Base-by-base conservation (phyloP, 164 flowering plant genomes). In the Buxus sempervirens region DNA sequence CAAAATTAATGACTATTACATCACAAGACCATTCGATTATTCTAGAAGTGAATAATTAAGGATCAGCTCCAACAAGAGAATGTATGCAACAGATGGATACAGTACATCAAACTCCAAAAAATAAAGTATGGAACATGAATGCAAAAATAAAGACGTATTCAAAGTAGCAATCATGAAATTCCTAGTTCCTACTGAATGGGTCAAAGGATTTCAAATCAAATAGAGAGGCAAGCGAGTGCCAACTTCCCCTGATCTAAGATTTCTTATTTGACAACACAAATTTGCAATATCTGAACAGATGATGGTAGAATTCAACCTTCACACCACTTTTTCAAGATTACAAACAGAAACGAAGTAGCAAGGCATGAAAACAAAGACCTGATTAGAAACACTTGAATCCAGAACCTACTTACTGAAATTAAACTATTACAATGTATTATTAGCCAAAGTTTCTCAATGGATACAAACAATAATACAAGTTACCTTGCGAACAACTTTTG, bases 401-500 rank as follows among this genome's bases (percentile, higher is more conserved):
- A 15, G 12, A 45, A 45, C 51, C 51, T 45, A 45, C 38, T 7
- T 3, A 32, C 38, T 32, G 38, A 45, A 45, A 45, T 45, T 5
- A 15, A 45, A 45, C 51, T 10, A 10, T 45, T 15, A 45, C 12
- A 5, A 45, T 45, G 51, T 10, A 10, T 36, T n/a, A 14, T 55
- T 9, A 25, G 10, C 23, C 53, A 66, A 5, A 25, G 54, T 42
- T 57, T 38, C 36, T 49, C 15, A 18, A 26, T 58, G 61, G 20
- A 9, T 27, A 0, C 58, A 9, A 58, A 53, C 12, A 48, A 63
- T 10, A 28, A 20, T 21, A 58, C 62, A 53, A 72, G 23, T 65
- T 77, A 95, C 98, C 99, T 96, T 96, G n/a, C 93, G 87, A 25
- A 96, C 99, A 79, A 96, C 99, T 86, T 96, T 96, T n/a, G 99